Percentiles rank a stretch among this genome's conserved stretches.
phyloP scores from a whole-genome alignment of 2,329 filamentous ascomycete genomes.

The Huntiella abstrusa region DNA sequence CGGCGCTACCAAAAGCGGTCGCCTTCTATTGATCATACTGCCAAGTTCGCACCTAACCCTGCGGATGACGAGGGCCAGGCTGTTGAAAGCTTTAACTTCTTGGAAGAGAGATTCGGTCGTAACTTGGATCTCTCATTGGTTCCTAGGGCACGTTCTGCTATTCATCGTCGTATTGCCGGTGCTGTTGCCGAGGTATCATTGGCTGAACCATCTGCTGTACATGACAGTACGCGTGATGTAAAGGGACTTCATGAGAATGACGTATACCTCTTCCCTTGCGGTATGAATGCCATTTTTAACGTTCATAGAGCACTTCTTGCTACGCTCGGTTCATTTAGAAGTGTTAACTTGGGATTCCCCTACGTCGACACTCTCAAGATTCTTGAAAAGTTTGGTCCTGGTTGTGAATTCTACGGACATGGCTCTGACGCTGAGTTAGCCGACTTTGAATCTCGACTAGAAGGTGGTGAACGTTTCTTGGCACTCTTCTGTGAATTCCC shows the following conservation, averaged over 20 bases:
- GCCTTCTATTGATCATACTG: conserved; percentile 5
- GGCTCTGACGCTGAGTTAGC: conserved; percentile 63
- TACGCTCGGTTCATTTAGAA: conserved; percentile 46
- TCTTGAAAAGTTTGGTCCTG: conserved; percentile 81
- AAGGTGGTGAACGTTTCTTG: conserved; percentile 56
- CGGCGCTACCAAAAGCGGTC: conserved; percentile 15
- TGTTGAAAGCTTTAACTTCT: conserved; percentile 57
- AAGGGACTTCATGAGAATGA: conserved; percentile 62
- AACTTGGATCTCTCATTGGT: conserved; percentile 71
- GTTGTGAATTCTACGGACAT: conserved; percentile 72
- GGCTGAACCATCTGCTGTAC: conserved; percentile 11
- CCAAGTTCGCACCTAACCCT: conserved; percentile 12
- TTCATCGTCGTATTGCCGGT: conserved; percentile 73
- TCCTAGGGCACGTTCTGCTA: conserved; percentile 65
- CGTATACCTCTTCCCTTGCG: conserved; percentile 71
- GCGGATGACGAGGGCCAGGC: conserved; percentile 14
- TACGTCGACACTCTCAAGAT: conserved; percentile 96
- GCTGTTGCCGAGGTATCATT: conserved; percentile 47
- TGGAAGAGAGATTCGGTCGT: conserved; percentile 86
- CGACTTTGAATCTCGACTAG: conserved; percentile 55
- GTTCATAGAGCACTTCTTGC: conserved; percentile 56
- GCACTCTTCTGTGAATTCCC: conserved; percentile 91
- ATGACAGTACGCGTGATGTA: conserved; percentile 31
- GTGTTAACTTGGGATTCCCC: conserved; percentile 88
- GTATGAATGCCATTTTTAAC: conserved; percentile 93